phyloP scores from a whole-genome alignment of 2,329 filamentous ascomycete species.

The Aspergillus niger region DNA sequence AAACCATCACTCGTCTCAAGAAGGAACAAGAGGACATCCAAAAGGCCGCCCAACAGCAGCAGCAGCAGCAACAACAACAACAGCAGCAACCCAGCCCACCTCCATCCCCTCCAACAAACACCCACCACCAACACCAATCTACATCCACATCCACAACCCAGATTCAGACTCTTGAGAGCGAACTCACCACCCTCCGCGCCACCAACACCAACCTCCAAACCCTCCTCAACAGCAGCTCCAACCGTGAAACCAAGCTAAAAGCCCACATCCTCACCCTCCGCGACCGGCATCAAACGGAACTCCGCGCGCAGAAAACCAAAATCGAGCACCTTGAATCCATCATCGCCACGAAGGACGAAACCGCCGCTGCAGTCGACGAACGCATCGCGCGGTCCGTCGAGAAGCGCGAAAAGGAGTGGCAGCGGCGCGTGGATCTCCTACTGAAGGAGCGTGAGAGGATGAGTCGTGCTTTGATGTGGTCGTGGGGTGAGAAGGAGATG shows the following conservation, averaged over 20 bases:
- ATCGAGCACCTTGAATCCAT: slow-evolving; percentile 36
- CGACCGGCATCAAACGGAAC: slow-evolving; percentile 21
- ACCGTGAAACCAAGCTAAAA: slow-evolving; percentile 38
- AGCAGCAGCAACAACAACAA: background rate
- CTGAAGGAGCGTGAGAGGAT: slow-evolving; percentile 45
- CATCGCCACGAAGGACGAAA: slow-evolving; percentile 44
- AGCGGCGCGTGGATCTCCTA: slow-evolving; percentile 42
- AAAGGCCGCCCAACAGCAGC: background rate
- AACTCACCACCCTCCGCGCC: slow-evolving; percentile 40
- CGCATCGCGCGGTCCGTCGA: slow-evolving; percentile 44
- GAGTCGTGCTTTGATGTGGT: slow-evolving; percentile 42
- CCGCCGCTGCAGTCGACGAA: slow-evolving; percentile 41
- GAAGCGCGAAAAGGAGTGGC: slow-evolving; percentile 48
- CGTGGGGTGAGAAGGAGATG: slow-evolving; percentile 46
- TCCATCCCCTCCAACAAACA: slow-evolving; percentile 29
- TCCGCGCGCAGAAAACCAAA: slow-evolving; percentile 35
- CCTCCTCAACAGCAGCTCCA: slow-evolving; percentile 36
- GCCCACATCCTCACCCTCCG: slow-evolving; percentile 33
- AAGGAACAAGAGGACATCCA: slow-evolving; percentile 24
- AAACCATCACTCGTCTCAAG: slow-evolving; percentile 34
- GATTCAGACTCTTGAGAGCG: slow-evolving; percentile 36
- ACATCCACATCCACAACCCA: slow-evolving; percentile 8
- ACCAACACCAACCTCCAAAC: slow-evolving; percentile 41
- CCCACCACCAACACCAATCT: slow-evolving; percentile 22
- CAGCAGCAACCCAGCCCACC: slow-evolving; percentile 35